A percentile compares a stretch with the other conserved stretches of the same genome.
Evolutionary conservation across 1,139 yeast genomes (phyloP).

Genomic region (Yamadazyma triangularis): DNA sequence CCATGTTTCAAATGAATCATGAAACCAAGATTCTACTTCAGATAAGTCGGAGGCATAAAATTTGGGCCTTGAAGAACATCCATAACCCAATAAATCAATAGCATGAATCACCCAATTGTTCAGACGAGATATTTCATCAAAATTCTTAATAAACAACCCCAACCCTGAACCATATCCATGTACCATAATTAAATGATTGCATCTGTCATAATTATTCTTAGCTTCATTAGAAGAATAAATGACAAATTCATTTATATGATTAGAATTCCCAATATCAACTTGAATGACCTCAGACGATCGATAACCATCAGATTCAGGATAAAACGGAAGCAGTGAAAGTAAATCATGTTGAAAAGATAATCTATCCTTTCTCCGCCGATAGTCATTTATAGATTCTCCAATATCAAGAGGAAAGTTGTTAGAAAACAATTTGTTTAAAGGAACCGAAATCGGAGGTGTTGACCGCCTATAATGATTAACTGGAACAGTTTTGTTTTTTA

Average conservation of each 20-base stretch:
- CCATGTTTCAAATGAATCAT: conserved; percentile 48
- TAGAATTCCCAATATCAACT: conserved; percentile 30
- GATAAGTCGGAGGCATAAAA: conserved; percentile 21
- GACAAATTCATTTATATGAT: conserved; percentile 61
- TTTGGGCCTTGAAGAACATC: conserved; percentile 62
- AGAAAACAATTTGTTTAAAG: conserved; percentile 46
- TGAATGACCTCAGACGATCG: conserved; percentile 28
- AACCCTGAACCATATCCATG: conserved; percentile 82
- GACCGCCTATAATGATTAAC: conserved; percentile 35
- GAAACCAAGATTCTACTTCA: conserved; percentile 50
- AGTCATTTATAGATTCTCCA: conserved; percentile 50
- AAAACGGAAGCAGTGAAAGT: conserved; percentile 37
- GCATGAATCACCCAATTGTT: conserved; percentile 64
- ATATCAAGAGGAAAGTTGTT: conserved; percentile 56
- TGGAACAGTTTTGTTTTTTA: not conserved
- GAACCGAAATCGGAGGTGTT: conserved; percentile 63
- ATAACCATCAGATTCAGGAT: conserved; percentile 24
- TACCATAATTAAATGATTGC: conserved; percentile 58
- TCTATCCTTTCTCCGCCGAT: conserved; percentile 33
- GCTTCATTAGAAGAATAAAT: conserved; percentile 44
- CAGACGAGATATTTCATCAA: conserved; percentile 32
- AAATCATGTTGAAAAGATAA: conserved; percentile 51
- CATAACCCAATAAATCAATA: conserved; percentile 71
- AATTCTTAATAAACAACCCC: conserved; percentile 65
- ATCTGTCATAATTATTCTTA: conserved; percentile 15